Evolutionary conservation across 345 rosid genomes (phyloP), one percentile per base, ranked within the genome.

Genomic region (Dipteronia dyeriana): DNA sequence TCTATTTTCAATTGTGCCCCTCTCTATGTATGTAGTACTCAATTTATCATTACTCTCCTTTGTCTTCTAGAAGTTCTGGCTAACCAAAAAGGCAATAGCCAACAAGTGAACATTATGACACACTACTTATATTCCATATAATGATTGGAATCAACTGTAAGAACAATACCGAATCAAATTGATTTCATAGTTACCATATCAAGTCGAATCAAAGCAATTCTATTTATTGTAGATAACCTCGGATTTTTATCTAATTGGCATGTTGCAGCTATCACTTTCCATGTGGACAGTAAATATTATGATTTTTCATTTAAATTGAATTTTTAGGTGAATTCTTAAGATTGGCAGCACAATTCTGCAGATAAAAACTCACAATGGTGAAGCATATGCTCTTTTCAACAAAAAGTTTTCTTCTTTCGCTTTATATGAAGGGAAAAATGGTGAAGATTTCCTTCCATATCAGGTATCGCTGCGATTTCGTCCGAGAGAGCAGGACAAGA

Each of bases 371-470:
- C 84, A 84, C 74, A 70, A 82, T 14, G 73, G 75, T 4, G 87
- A 76, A 75, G 88, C 86, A 14, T 85, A 82, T 88, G 95, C 92
- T 62, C 79, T 88, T 29, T 92, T 81, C 87, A 80, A 88, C 82
- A 87, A 87, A 82, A 69, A 67, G 74, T 72, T 76, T 63, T 88
- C 98, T 71, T 82, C 94, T n/a, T 96, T 91, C 86, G 91, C 92
- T 31, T 63, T 94, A 62, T 96, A 84, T 70, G 77, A 87, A 72
- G 88, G 86, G 62, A 74, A 74, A 76, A 82, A 73, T 70, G 87
- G 83, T 34, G 64, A 71, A 26, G 85, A 75, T 68, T 86, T 90
- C 45, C 56, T 63, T 31, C 90, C 95, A 75, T 94, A 92, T 79
- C 94, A 90, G 80, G 79, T 34, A 70, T 88, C 94, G 68, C 75